Conservation (phyloP, 202 grass and related monocot genomes). For the Cymbopogon flexuosus region DNA sequence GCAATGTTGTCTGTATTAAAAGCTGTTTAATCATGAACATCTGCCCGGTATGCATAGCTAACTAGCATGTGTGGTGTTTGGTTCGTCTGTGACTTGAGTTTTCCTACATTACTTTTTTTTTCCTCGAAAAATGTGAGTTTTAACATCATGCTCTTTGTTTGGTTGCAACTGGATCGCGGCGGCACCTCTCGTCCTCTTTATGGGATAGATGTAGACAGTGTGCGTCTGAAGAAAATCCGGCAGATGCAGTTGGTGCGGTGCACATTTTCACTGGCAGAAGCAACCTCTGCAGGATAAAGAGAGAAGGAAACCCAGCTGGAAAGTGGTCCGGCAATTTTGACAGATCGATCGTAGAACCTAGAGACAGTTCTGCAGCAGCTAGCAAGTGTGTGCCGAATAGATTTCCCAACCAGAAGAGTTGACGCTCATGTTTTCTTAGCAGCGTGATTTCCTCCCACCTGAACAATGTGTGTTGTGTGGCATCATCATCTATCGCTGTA, state of each 20-base stretch:
- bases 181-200: background rate
- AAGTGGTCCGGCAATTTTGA: slow-evolving; percentile 4
- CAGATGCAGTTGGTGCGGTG: slow-evolving; percentile 27
- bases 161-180: background rate
- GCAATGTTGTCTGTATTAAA: background rate
- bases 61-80: background rate
- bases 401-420: slow-evolving; percentile 30
- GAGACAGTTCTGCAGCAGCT: background rate
- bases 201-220: slow-evolving; percentile 9
- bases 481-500: background rate
- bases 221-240: slow-evolving; percentile 15
- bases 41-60: background rate
- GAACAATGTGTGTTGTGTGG: background rate
- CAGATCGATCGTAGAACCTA: background rate
- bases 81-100: background rate
- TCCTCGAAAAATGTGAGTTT: background rate
- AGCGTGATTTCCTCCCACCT: slow-evolving; percentile 15
- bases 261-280: slow-evolving; percentile 31
- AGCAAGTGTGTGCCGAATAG: background rate
- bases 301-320: slow-evolving; percentile 3
- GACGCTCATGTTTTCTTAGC: background rate
- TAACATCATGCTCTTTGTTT: slow-evolving; percentile 5
- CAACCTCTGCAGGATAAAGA: slow-evolving; percentile 28
- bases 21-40: slow-evolving; percentile 22
- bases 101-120: background rate